Evolutionary conservation across 371 early-diverging fungal species (phyloP).

Genomic region (Cokeromyces recurvatus): DNA sequence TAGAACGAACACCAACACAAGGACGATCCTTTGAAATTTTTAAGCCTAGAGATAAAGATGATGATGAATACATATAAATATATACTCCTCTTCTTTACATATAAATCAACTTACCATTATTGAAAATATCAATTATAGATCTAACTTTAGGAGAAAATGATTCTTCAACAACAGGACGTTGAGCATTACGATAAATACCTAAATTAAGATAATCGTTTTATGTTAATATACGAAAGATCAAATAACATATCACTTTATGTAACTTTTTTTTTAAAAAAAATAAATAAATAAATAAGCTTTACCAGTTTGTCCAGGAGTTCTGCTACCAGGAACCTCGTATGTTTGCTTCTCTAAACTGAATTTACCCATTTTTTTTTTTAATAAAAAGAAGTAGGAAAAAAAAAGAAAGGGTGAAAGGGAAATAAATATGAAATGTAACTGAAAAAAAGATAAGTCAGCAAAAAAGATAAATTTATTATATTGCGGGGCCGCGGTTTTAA

Average conservation of each 20-base stretch:
- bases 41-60: conserved; percentile 15
- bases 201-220: neutral
- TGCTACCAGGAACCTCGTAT: conserved; percentile 35
- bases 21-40: conserved; percentile 37
- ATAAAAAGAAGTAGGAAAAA: too few species aligned
- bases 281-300: too few species aligned
- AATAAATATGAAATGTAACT: conserved; percentile 14
- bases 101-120: conserved; percentile 41
- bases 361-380: conserved; percentile 19
- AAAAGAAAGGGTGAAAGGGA: conserved; percentile 1
- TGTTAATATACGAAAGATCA: conserved; percentile 2
- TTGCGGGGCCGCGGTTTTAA: conserved; percentile 3
- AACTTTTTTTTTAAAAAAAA: too few species aligned
- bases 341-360: conserved; percentile 37
- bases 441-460: conserved; percentile 20
- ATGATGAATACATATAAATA: neutral
- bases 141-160: conserved; percentile 34
- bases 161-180: conserved; percentile 16
- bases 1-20: conserved; percentile 52
- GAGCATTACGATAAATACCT: conserved; percentile 40
- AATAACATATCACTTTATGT: too few species aligned
- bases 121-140: conserved; percentile 37
- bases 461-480: conserved; percentile 5
- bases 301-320: conserved; percentile 46
- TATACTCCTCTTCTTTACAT: neutral